Base-by-base conservation (phyloP, 1,284 basidiomycete genomes). In the Trametes pubescens region DNA sequence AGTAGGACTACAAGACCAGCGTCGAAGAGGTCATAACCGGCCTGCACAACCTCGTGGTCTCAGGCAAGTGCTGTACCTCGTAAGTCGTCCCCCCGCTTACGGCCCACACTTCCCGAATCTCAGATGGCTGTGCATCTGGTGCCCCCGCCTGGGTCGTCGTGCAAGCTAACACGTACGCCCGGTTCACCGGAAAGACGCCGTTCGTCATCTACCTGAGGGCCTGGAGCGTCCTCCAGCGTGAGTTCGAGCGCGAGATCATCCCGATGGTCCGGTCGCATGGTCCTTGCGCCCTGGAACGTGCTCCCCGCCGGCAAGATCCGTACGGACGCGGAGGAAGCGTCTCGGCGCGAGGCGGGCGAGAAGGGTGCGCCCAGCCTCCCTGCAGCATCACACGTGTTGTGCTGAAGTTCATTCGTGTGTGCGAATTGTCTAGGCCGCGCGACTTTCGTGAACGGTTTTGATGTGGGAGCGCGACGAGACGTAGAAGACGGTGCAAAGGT, bases 241-340 rank as follows among this genome's bases (percentile, higher is more conserved):
- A 84, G 62, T 77, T 87, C 59, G 86, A 88, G 75, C 78, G 85
- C 14, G 86, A 88, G n/a, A 83, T 89, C 66, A 80, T 89, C 54
- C 86, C 86, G 7, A 87, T 88, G 86, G 64, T 44, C 46, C 60
- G 54, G 40, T 52, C 71, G 69, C 61, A 60, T 54, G 57, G 74
- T 70, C 0, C 59, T 75, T 44, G 70, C 70, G 1, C 69, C 71
- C 4, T 74, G 77, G 78, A 76, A 75, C 52, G 77, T 76, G 0
- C 71, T 82, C 13, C 77, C 71, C 0, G 68, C 65, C 0, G 74
- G 75, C 0, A 73, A 73, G 22, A 74, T 81, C 43, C 71, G 72
- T 44, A 72, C 71, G 1, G 71, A 76, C 48, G 73, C 65, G 11
- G 74, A 76, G 51, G 74, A 75, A 40, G 62, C 69, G n/a, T 68